A percentile compares a stretch with the other conserved stretches of the same genome.
Evolutionary conservation across 306 rosid species (phyloP).

Genomic region (Trichosanthes truncata): DNA sequence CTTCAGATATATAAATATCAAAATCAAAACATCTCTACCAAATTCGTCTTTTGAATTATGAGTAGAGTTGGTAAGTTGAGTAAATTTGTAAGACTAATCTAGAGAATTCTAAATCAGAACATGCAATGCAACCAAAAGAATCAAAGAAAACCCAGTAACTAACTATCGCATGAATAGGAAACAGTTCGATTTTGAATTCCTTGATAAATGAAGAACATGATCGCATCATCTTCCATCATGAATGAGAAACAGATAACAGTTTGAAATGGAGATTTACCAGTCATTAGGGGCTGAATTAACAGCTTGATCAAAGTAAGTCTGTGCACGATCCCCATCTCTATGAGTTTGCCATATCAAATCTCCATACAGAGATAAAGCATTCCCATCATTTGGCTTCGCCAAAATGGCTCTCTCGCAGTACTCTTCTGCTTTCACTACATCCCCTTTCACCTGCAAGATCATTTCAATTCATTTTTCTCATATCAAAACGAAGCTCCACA

Average conservation of each 20-base stretch:
- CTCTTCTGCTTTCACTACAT: conserved; percentile 14
- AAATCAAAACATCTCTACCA: no score
- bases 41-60: no score
- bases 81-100: no score
- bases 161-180: no score
- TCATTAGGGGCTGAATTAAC: conserved; percentile 14
- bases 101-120: no score
- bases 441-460: conserved; percentile 7
- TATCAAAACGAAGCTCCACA: no score
- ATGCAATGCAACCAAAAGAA: no score
- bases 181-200: not conserved
- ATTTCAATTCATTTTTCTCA: no score
- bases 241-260: no score
- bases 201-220: not conserved
- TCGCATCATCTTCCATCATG: not conserved
- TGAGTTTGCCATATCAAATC: conserved; percentile 16
- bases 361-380: conserved; percentile 17
- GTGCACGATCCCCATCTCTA: conserved; percentile 13
- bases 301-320: conserved; percentile 15
- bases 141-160: no score
- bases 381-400: conserved; percentile 7
- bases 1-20: no score
- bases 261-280: conserved; percentile 1
- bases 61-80: no score
- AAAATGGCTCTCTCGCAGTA: conserved; percentile 16